phyloP scores from a whole-genome alignment of 2,329 filamentous ascomycete species.

The Aspergillus proliferans region DNA sequence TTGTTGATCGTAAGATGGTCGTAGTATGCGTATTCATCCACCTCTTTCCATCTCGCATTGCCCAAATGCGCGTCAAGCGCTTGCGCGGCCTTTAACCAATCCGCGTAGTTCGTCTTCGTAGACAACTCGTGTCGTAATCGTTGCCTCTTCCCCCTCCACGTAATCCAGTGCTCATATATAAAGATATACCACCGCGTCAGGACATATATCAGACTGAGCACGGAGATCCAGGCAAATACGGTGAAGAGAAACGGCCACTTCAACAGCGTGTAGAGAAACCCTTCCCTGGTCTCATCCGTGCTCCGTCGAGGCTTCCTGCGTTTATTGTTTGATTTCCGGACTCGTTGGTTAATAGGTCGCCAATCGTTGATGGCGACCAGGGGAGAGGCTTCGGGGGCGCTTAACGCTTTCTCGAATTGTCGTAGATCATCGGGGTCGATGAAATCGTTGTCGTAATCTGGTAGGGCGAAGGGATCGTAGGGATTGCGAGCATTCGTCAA shows the following conservation, averaged over 20 bases:
- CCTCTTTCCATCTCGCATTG: slow-evolving; percentile 51
- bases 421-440: slow-evolving; percentile 64
- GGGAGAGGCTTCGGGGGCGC: slow-evolving; percentile 70
- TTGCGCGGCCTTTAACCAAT: slow-evolving; percentile 76
- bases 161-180: slow-evolving; percentile 82
- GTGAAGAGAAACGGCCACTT: slow-evolving; percentile 87
- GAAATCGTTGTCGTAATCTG: slow-evolving; percentile 77
- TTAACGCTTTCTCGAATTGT: slow-evolving; percentile 73
- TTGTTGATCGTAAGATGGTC: slow-evolving; percentile 75
- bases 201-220: slow-evolving; percentile 68
- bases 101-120: slow-evolving; percentile 65
- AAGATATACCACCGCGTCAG: slow-evolving; percentile 83
- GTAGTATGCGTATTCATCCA: slow-evolving; percentile 67
- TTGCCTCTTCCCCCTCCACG: slow-evolving; percentile 78
- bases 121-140: slow-evolving; percentile 65
- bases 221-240: slow-evolving; percentile 72
- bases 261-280: slow-evolving; percentile 77
- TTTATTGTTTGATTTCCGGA: slow-evolving; percentile 45
- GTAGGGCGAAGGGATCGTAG: slow-evolving; percentile 64
- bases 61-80: slow-evolving; percentile 75
- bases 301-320: slow-evolving; percentile 48
- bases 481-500: slow-evolving; percentile 37
- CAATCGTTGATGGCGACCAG: slow-evolving; percentile 93
- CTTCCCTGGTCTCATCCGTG: slow-evolving; percentile 90
- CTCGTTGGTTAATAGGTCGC: slow-evolving; percentile 75